Conservation (phyloP, 345 rosid species). For the Rhodamnia argentea region DNA sequence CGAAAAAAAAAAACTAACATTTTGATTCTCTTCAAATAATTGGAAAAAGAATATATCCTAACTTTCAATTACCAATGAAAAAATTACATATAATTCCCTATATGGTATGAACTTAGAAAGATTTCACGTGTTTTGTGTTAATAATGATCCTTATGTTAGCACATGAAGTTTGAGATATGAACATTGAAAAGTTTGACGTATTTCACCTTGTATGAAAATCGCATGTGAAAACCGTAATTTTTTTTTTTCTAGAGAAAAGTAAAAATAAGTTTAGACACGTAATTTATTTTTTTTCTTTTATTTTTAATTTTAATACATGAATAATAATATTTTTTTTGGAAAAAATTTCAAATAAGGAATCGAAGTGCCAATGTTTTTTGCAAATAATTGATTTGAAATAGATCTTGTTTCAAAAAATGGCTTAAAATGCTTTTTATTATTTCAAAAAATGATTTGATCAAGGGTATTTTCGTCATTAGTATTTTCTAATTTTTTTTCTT, state of each 20-base stretch:
- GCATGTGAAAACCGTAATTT: neutral
- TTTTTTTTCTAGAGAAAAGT: neutral
- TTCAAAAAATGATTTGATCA: too few relatives aligned
- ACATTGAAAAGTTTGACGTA: neutral
- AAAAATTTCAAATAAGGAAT: neutral
- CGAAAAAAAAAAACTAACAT: neutral
- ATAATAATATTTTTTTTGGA: neutral
- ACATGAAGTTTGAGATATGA: neutral
- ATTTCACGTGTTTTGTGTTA: neutral
- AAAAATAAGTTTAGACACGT: neutral
- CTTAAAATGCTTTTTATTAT: too few relatives aligned
- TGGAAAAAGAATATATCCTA: neutral
- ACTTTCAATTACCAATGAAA: neutral
- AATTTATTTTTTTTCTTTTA: neutral
- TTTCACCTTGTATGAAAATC: neutral
- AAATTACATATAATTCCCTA: neutral
- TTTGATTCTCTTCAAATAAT: neutral
- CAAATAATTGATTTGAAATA: too few relatives aligned
- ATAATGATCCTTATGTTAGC: neutral
- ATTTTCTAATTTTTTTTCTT: too few relatives aligned
- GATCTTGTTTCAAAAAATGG: fast-evolving
- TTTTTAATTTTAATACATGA: neutral
- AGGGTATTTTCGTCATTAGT: too few relatives aligned
- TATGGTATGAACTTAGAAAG: neutral
- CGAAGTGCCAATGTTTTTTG: too few relatives aligned